phyloP scores from a whole-genome alignment of 2,329 filamentous ascomycete genomes.

The Alternaria triticimaculans region DNA sequence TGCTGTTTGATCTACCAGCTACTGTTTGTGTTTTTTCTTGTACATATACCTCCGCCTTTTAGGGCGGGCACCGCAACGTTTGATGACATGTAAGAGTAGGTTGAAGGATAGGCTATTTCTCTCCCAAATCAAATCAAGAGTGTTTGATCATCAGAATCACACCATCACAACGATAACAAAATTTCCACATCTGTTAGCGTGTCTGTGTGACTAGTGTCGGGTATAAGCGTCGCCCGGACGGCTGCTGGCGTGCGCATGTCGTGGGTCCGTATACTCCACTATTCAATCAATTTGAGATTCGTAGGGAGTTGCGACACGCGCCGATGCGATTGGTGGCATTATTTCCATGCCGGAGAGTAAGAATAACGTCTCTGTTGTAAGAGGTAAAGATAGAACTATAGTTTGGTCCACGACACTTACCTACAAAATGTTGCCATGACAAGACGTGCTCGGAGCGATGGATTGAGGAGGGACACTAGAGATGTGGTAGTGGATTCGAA shows the following conservation, averaged over 20 bases:
- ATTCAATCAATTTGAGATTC: not conserved
- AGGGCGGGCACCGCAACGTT: not conserved
- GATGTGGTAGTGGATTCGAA: conserved; percentile 3
- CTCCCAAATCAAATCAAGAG: not conserved
- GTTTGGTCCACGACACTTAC: not conserved
- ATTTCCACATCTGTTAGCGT: not conserved
- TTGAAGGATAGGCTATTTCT: not conserved
- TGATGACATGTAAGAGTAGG: conserved; percentile 6
- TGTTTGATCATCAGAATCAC: not conserved
- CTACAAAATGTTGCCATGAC: not conserved
- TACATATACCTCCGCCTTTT: conserved; percentile 7
- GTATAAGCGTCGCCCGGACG: not conserved
- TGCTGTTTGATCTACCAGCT: conserved; percentile 9
- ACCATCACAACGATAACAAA: not conserved
- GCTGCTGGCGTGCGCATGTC: not conserved
- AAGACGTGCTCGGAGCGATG: conserved; percentile 3
- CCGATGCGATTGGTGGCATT: not conserved
- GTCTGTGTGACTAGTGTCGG: not conserved
- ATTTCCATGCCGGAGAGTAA: not conserved
- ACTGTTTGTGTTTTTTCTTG: not conserved
- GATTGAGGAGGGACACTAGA: conserved; percentile 1
- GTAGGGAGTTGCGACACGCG: not conserved
- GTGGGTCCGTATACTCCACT: not conserved
- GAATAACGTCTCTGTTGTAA: not conserved
- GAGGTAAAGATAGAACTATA: not conserved